phyloP scores from a whole-genome alignment of 1,284 basidiomycete species.

The Trichosporon inkin region DNA sequence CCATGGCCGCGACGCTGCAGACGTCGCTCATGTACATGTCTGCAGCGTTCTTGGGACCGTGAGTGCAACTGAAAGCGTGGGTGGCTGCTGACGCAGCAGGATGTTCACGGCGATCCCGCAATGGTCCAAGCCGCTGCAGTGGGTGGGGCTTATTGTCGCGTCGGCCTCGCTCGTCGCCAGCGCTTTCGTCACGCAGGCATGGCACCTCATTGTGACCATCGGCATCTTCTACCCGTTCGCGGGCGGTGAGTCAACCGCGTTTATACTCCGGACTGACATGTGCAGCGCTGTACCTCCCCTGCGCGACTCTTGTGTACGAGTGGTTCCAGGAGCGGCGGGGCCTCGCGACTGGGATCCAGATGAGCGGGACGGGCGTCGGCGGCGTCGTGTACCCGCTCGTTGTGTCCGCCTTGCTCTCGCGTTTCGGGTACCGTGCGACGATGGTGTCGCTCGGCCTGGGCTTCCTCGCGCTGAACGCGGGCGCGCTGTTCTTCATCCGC shows the following conservation, averaged over 20 bases:
- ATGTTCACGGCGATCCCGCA: constrained; percentile 36
- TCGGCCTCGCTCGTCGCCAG: constrained; percentile 29
- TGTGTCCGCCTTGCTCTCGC: constrained; percentile 35
- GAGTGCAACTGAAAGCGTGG: not conserved
- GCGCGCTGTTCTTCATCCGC: constrained; percentile 41
- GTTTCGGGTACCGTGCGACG: constrained; percentile 47
- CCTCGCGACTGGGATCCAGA: constrained; percentile 46
- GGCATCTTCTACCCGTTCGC: constrained; percentile 45
- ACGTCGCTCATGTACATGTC: constrained; percentile 35
- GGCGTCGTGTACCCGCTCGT: constrained; percentile 48
- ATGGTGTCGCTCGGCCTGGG: constrained; percentile 44
- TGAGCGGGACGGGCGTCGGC: constrained; percentile 45
- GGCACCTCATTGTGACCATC: constrained; percentile 45
- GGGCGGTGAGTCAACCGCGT: constrained; percentile 26
- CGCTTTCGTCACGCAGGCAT: constrained; percentile 46
- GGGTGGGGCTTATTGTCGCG: constrained; percentile 31
- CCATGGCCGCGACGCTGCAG: constrained; percentile 44
- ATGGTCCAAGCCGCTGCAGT: constrained; percentile 30
- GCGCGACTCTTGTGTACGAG: constrained; percentile 46
- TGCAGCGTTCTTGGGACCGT: constrained; percentile 15
- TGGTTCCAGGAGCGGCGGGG: constrained; percentile 47
- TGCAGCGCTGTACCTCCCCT: constrained; percentile 43
- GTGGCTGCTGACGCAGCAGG: constrained; percentile 11
- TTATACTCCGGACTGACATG: not conserved
- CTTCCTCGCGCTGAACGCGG: constrained; percentile 31